Conservation (phyloP, 257 asterid genomes). For the Jaltomata sinuosa region DNA sequence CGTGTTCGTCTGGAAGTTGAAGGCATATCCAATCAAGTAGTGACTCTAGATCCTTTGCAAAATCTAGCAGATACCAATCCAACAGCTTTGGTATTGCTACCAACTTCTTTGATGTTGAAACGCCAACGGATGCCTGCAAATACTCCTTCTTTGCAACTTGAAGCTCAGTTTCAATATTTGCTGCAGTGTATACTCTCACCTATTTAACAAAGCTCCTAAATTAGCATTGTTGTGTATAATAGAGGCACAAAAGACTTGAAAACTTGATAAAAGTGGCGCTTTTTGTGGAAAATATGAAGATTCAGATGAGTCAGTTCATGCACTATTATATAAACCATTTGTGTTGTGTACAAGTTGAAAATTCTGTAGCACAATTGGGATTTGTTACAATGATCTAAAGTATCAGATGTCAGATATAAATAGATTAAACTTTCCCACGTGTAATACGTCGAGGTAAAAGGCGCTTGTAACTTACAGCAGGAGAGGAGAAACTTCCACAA, state of each 20-base stretch:
- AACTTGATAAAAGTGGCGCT: background rate
- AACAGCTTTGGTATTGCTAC: slow-evolving; percentile 75
- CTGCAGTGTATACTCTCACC: slow-evolving; percentile 79
- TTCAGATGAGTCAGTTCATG: background rate
- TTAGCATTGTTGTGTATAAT: background rate
- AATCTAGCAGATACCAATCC: slow-evolving; percentile 88
- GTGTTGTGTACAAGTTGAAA: background rate
- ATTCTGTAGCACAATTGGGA: background rate
- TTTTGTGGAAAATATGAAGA: background rate
- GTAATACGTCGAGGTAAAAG: background rate
- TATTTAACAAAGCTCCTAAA: slow-evolving; percentile 4
- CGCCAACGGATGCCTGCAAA: slow-evolving; percentile 70
- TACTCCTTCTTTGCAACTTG: slow-evolving; percentile 71
- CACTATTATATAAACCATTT: background rate
- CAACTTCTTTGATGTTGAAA: slow-evolving; percentile 31
- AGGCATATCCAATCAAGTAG: slow-evolving; percentile 84
- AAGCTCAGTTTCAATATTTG: slow-evolving; percentile 65
- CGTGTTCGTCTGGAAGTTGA: slow-evolving; percentile 55
- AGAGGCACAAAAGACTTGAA: background rate
- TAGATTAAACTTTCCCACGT: background rate
- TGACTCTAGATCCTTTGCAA: slow-evolving; percentile 76
- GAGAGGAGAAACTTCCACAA: slow-evolving; percentile 97
- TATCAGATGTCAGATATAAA: background rate
- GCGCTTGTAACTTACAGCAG: slow-evolving; percentile 51
- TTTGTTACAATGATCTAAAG: background rate